phyloP scores from a whole-genome alignment of 306 rosid genomes.

The Cucurbita argyrosperma region DNA sequence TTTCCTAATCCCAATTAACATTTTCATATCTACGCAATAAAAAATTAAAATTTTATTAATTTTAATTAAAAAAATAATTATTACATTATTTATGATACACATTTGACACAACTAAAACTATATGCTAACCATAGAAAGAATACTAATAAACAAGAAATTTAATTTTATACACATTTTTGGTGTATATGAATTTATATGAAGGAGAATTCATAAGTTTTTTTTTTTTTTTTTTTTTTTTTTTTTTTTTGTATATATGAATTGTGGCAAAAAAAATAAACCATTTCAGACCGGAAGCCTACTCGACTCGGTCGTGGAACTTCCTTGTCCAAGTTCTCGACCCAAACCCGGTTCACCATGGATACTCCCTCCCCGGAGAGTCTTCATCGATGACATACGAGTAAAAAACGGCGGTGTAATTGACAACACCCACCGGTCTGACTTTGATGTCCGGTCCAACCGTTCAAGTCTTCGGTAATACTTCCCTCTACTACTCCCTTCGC shows the following conservation, averaged over 20 bases:
- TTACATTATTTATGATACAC: too few species aligned
- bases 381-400: conserved; percentile 38
- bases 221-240: not conserved
- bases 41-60: too few species aligned
- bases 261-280: not conserved
- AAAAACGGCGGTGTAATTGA: conserved; percentile 46
- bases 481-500: conserved; percentile 45
- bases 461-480: conserved; percentile 21
- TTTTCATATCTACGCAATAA: not conserved
- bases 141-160: not conserved
- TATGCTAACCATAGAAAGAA: not conserved
- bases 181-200: not conserved
- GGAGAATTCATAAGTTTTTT: not conserved
- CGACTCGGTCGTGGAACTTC: conserved; percentile 3
- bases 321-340: conserved; percentile 17
- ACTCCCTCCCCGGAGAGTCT: conserved; percentile 26
- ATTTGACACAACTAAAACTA: not conserved
- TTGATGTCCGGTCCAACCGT: conserved; percentile 26
- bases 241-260: not conserved
- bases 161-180: not conserved
- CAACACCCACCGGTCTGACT: conserved; percentile 68
- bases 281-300: conserved; percentile 28
- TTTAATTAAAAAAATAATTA: not conserved
- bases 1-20: not conserved
- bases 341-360: conserved; percentile 25